phyloP scores from a whole-genome alignment of 306 rosid genomes.

The Albizia julibrissin region DNA sequence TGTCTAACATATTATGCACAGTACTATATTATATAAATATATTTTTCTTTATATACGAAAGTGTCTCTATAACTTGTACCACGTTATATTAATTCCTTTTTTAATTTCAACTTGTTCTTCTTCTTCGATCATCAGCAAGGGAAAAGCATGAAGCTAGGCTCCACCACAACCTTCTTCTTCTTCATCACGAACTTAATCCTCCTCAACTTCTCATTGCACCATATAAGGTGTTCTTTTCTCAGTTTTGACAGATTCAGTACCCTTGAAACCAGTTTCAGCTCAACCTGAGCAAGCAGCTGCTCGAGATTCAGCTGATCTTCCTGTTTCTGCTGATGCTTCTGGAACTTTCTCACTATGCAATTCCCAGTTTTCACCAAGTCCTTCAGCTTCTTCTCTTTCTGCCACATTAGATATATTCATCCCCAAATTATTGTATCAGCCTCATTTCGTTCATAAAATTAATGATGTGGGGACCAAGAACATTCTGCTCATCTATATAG shows the following conservation, averaged over 20 bases:
- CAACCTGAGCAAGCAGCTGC: constrained; percentile 71
- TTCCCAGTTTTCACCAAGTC: constrained; percentile 69
- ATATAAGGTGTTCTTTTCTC: constrained; percentile 60
- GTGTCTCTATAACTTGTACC: not conserved
- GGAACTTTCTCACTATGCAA: constrained; percentile 76
- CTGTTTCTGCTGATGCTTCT: constrained; percentile 51
- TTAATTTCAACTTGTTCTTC: not conserved
- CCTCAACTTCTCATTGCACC: constrained; percentile 71
- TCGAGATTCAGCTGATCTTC: constrained; percentile 46
- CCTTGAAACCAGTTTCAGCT: constrained; percentile 69
- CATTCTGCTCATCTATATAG: not conserved
- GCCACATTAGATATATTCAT: constrained; percentile 24
- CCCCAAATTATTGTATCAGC: not conserved
- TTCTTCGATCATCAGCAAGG: constrained; percentile 55
- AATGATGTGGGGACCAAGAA: not conserved
- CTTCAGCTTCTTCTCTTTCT: constrained; percentile 73
- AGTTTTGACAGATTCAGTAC: constrained; percentile 70
- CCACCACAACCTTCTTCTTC: constrained; percentile 61
- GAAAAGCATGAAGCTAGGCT: constrained; percentile 71
- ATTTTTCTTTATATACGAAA: not conserved
- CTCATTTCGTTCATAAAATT: not conserved
- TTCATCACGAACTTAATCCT: constrained; percentile 53
- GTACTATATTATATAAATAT: not conserved
- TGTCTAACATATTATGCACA: not conserved
- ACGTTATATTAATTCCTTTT: not conserved